These are phyloP conservation scores for Annona cherimola DNA, from an alignment of 164 flowering plant genomes.

Conservation along the genomic window DNA sequence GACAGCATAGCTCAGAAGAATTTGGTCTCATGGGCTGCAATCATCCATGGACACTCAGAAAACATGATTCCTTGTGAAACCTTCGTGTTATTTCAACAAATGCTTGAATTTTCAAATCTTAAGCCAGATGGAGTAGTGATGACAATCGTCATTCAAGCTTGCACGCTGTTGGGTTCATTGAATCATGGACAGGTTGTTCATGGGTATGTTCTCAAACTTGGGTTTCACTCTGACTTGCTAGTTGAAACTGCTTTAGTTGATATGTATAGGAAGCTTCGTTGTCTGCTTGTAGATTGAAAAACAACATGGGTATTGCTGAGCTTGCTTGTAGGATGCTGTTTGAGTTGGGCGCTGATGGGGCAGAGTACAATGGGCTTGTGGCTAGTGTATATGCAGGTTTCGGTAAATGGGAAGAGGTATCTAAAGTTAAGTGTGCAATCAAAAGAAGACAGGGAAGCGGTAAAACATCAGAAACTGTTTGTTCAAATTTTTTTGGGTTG, in stretches of 20 bases:
- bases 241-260: slow-evolving; percentile 51
- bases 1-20: slow-evolving; percentile 15
- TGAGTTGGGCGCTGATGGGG: slow-evolving; percentile 16
- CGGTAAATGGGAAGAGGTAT: slow-evolving; percentile 23
- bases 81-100: slow-evolving; percentile 16
- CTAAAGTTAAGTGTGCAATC: slow-evolving; percentile 12
- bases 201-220: slow-evolving; percentile 13
- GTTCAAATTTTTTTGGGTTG: no score
- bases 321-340: slow-evolving; percentile 9
- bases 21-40: slow-evolving; percentile 23
- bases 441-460: slow-evolving; percentile 9
- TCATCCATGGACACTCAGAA: slow-evolving; percentile 19
- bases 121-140: slow-evolving; percentile 17
- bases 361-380: slow-evolving; percentile 19
- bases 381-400: slow-evolving; percentile 21
- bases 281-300: slow-evolving; percentile 16
- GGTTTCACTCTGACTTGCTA: slow-evolving; percentile 3
- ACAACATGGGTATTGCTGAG: slow-evolving; percentile 18
- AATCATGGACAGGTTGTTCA: slow-evolving; percentile 21
- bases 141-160: slow-evolving; percentile 20
- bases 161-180: slow-evolving; percentile 20
- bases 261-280: slow-evolving; percentile 48
- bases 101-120: slow-evolving; percentile 11
- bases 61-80: slow-evolving; percentile 22
- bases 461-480: slow-evolving; percentile 23